A percentile compares a stretch with the other conserved stretches of the same genome.
Conservation (phyloP, 148 eudicot species). For the Amaranthus palmeri region DNA sequence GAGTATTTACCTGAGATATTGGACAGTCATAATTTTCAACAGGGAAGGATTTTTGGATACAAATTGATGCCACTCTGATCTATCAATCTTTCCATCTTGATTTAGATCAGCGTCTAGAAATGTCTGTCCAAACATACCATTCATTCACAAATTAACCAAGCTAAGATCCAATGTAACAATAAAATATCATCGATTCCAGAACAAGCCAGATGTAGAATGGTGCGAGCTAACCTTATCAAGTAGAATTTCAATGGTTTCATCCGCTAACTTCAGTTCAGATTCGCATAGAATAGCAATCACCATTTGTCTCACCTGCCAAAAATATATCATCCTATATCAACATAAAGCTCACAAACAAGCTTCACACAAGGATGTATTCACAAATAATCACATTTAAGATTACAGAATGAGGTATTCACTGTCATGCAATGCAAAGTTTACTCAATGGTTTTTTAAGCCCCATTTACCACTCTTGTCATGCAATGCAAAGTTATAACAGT, state of each 20-base stretch:
- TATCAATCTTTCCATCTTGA: constrained; percentile 81
- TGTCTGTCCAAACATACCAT: constrained; percentile 45
- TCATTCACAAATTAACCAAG: not conserved
- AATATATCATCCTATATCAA: not conserved
- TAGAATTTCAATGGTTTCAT: constrained; percentile 78
- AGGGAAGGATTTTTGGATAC: constrained; percentile 73
- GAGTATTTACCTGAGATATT: constrained; percentile 64
- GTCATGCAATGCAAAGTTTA: no score
- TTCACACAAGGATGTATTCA: not conserved
- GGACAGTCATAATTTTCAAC: constrained; percentile 87
- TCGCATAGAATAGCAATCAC: constrained; percentile 84
- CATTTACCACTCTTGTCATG: not conserved
- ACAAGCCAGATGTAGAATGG: not conserved
- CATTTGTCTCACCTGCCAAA: constrained; percentile 90
- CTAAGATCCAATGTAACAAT: no score
- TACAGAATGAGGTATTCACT: no score
- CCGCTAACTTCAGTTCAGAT: constrained; percentile 87
- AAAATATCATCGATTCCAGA: no score
- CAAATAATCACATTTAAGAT: no score
- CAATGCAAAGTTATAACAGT: not conserved
- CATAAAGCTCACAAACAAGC: not conserved
- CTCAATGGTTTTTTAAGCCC: no score
- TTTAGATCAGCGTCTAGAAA: constrained; percentile 77
- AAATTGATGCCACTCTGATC: constrained; percentile 76
- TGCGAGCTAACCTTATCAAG: constrained; percentile 69